Base-by-base conservation (phyloP, 768 basidiomycete species). In the Pilatotrama ljubarskyi region DNA sequence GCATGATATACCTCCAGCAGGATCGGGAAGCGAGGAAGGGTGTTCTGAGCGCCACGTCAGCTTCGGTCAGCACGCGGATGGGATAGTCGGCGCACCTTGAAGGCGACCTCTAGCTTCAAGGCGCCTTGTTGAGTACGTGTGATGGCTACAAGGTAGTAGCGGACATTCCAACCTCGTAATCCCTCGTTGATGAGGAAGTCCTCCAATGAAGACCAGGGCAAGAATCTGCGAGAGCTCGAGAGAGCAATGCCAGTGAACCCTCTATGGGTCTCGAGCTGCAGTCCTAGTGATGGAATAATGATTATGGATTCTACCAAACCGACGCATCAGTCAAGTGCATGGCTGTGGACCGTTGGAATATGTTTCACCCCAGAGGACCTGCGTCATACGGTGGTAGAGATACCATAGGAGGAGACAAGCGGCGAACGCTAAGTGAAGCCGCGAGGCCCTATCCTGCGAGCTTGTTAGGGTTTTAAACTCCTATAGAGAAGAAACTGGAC, bases 131-230 rank as follows among this genome's bases (percentile, higher is more conserved):
- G 61, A 29, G 74, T 68, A 35, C 70, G 66, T 29, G 76, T 74
- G 20, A 86, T 64, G 24, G 77, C 79, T 14, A 80, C 85, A 9
- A 91, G 74, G 67, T 88, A 91, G 67, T 84, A 90, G 15, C 83
- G 79, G 20, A 91, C 79, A 70, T 88, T 77, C 90, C 90, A 93
- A 47, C 88, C 72, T 11, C 73, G 77, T 15, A 92, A 70, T 1
- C 85, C 90, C 70, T 93, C 91, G 65, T 91, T 87, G 54, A 93
- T 86, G 26, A 91, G 65, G 43, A 88, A 75, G 57, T 90, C 88
- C 51, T 80, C 77, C 18, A 92, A 70, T 1, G 69, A 64, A 0
- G 76, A 69, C 26, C 80, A 69, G 7, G 87, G 84, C 62, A 92
- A 83, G 70, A 93, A 91, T 4, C 71, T 81, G 50, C 82, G 79